Base-by-base conservation (phyloP, 306 rosid species). In the Erythrophleum fordii region DNA sequence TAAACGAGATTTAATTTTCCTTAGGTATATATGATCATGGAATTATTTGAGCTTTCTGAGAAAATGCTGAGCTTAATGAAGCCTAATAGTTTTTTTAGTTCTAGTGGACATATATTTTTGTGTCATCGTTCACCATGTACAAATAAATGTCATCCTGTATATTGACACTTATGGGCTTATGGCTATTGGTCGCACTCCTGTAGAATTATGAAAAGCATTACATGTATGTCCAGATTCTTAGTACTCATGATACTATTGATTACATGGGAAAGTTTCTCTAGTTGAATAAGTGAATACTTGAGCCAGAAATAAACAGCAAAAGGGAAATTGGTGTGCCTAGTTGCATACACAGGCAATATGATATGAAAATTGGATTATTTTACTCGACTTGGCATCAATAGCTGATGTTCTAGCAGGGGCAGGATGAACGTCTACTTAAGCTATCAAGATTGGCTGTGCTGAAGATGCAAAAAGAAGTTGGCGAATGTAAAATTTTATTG, bases 71-170 rank as follows among this genome's bases (percentile, higher is more conserved):
- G 60, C 60, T 53, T 8, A 53, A 4, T 10, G 10, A 10, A 55
- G 9, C 22, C 23, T 17, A 17, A 31, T 62, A 62, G 44, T 23
- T 55, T 78, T 28, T 29, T 52, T 17, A 39, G 56, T 52, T 64
- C 20, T 28, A 22, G 48, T 39, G 48, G 42, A 39, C 37, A 61
- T 31, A 8, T 13, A 59, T 11, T 68, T 71, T 62, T 61, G 31
- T 53, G 56, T 23, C 69, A 28, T 28, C 14, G 20, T 37, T 39
- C 51, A n/a, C 62, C 62, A 13, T 49, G 61, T 52, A 51, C 55
- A 61, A 8, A 60, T 12, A n/a, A 55, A 76, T 75, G 73, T 46
- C 14, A 76, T 29, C 20, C 46, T 64, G 55, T 72, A 73, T 23
- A 74, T 48, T 58, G 64, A 12, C 16, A 68, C 70, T 9, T 20